A percentile compares a stretch with the other conserved stretches of the same genome.
Conservation (phyloP, 2,329 filamentous ascomycete species). For the Apiospora pterosperma region DNA sequence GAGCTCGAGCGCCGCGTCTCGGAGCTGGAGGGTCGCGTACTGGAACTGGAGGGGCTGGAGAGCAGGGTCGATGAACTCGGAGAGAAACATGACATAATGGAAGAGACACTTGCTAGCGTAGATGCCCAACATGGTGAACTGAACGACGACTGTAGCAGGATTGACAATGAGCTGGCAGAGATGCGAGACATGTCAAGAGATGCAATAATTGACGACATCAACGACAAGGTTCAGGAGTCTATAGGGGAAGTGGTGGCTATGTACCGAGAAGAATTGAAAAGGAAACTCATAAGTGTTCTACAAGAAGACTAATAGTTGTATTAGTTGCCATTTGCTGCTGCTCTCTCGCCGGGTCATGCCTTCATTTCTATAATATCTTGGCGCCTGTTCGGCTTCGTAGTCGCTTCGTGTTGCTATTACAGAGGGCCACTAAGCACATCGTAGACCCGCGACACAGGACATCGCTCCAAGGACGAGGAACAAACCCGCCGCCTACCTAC, state of each 20-base stretch:
- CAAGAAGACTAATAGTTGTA: background rate
- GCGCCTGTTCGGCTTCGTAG: no score
- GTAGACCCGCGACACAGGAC: no score
- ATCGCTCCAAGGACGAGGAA: no score
- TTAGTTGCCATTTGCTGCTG: background rate
- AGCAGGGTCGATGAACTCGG: background rate
- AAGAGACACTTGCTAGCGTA: background rate
- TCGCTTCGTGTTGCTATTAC: no score
- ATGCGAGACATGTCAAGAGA: background rate
- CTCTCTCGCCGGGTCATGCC: no score
- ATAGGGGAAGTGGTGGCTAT: background rate
- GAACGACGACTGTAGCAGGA: background rate
- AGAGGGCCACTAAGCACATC: no score
- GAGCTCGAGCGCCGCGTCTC: background rate
- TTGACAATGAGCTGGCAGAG: background rate
- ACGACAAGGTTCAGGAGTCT: background rate
- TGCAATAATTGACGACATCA: background rate
- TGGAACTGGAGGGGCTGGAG: background rate
- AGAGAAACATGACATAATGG: background rate
- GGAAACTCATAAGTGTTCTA: background rate
- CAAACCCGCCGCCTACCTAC: no score
- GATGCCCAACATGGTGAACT: background rate
- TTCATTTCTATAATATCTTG: no score
- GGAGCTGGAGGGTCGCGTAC: background rate
- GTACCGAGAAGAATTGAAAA: background rate